Conservation (phyloP, 2,329 filamentous ascomycete genomes). For the Colletotrichum caudatum region DNA sequence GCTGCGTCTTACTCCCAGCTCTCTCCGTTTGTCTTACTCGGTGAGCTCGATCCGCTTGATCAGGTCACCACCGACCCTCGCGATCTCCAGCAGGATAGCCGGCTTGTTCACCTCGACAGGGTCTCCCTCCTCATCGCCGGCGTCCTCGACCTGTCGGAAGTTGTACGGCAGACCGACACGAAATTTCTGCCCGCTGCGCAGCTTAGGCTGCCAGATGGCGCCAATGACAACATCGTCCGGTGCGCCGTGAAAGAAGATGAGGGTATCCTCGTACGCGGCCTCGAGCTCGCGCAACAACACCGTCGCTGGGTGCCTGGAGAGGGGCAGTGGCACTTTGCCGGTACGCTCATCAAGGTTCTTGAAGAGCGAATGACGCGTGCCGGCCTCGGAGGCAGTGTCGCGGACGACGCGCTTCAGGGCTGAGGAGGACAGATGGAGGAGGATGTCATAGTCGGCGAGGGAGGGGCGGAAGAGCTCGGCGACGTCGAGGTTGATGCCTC, state of each 20-base stretch:
- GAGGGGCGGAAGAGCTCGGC: conserved; percentile 78
- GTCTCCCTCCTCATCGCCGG: conserved; percentile 53
- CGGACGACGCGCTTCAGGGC: conserved; percentile 58
- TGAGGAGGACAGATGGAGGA: conserved; percentile 77
- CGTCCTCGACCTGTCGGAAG: conserved; percentile 52
- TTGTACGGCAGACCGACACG: conserved; percentile 77
- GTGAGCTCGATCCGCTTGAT: conserved; percentile 73
- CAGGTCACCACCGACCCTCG: conserved; percentile 74
- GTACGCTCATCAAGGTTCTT: conserved; percentile 81
- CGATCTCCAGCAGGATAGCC: conserved; percentile 79
- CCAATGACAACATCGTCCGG: conserved; percentile 67
- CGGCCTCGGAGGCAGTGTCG: conserved; percentile 52
- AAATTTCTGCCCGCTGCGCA: conserved; percentile 69
- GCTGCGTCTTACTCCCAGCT: background rate
- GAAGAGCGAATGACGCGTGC: conserved; percentile 66
- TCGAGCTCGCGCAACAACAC: conserved; percentile 77
- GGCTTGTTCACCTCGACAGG: conserved; percentile 74
- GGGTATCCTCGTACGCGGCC: conserved; percentile 72
- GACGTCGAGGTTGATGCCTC: conserved; percentile 66
- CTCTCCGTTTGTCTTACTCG: conserved; percentile 36
- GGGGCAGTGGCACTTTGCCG: conserved; percentile 56
- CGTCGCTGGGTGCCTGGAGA: conserved; percentile 71
- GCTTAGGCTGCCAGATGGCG: conserved; percentile 69
- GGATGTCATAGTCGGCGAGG: conserved; percentile 84
- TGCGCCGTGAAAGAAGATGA: conserved; percentile 84